Evolutionary conservation across 495 filamentous ascomycete genomes (phyloP), one percentile per base, ranked within the genome.

Genomic region (Penicillium goetzii): DNA sequence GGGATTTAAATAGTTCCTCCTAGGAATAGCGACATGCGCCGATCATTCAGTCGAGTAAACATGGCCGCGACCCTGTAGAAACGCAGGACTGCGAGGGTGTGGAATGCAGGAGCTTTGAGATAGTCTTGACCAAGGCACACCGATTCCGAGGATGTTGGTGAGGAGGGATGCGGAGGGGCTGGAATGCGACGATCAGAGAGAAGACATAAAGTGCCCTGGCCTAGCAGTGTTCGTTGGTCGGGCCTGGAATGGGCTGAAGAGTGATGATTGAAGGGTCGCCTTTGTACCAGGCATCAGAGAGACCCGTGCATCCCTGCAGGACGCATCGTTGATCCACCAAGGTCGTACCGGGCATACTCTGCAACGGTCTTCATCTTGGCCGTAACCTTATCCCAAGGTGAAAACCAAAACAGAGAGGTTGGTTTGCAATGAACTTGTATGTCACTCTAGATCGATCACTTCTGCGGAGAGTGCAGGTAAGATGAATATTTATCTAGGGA

Each of bases 1-100:
- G 40, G 25, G 21, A 59, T 64, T 70, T 67, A 70, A 67, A 49
- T 66, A 68, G 45, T n/a, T 23, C 28, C 33, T 34, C 38, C 12
- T 41, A 17, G 25, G 33, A 41, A 43, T 54, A 56, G 55, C 15
- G 50, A n/a, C 25, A 58, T 58, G 43, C 58, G 61, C 33, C 10
- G 59, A 57, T 62, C 54, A 51, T 60, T 25, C 12, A 53, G 17
- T 54, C 45, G 4, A 54, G 56, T 55, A 62, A 70, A 65, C 61
- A 58, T 63, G 21, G 36, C 34, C 12, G 1, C 32, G 7, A 0
- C 32, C n/a, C 56, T 43, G 50, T n/a, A 21, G 56, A 30, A 60
- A 61, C 17, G 21, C 36, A 34, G 28, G 32, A 30, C 21, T 34
- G 23, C 51, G 3, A 8, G 17, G 10, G 41, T 32, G 34, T 54